Percentiles rank a stretch among this genome's conserved stretches.
phyloP scores from a whole-genome alignment of 163 green algal species.

The Trebouxia gelatinosa region DNA sequence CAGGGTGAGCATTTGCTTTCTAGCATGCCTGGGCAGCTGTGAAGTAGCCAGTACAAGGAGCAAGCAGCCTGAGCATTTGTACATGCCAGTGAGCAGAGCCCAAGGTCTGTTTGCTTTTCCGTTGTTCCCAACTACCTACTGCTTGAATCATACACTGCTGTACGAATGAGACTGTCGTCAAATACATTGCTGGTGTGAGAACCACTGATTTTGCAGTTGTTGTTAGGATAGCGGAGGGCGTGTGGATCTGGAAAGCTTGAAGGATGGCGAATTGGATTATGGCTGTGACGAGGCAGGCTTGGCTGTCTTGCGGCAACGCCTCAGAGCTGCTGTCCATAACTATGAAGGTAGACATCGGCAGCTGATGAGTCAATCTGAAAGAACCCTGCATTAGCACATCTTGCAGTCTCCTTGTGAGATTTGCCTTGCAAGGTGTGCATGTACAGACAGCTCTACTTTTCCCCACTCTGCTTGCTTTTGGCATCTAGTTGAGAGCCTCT shows the following conservation, averaged over 20 bases:
- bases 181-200: neutral
- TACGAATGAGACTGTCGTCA: neutral
- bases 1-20: neutral
- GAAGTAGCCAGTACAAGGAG: no score
- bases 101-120: neutral
- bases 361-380: no score
- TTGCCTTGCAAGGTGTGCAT: no score
- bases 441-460: no score
- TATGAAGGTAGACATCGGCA: conserved; percentile 50
- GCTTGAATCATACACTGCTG: neutral
- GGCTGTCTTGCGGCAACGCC: conserved; percentile 53
- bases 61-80: neutral
- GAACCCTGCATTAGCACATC: no score
- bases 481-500: no score
- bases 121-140: neutral
- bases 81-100: neutral
- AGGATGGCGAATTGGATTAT: conserved; percentile 77
- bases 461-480: no score
- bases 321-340: conserved; percentile 49
- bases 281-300: conserved; percentile 55
- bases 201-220: neutral
- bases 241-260: conserved; percentile 56
- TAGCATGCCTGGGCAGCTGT: no score
- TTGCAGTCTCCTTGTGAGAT: no score
- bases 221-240: conserved; percentile 23